phyloP scores from a whole-genome alignment of 2,329 filamentous ascomycete species.

The Curvularia lunata region DNA sequence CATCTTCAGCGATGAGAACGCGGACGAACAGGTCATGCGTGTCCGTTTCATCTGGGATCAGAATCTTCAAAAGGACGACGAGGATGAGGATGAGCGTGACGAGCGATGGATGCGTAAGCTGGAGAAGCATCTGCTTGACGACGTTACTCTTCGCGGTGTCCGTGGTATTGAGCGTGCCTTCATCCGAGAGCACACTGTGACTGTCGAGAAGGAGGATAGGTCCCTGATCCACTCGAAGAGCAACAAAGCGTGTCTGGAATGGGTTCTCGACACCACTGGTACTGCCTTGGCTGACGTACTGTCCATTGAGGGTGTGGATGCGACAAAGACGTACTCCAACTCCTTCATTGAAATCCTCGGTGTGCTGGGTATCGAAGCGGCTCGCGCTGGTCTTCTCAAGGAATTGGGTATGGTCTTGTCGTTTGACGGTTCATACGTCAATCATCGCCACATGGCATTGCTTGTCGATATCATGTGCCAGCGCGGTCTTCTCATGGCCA shows the following conservation, averaged over 20 bases:
- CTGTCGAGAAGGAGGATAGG: slow-evolving; percentile 72
- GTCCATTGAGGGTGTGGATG: slow-evolving; percentile 85
- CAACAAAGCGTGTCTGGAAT: slow-evolving; percentile 81
- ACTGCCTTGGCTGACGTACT: slow-evolving; percentile 85
- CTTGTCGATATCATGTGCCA: slow-evolving; percentile 98
- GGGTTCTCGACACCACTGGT: slow-evolving; percentile 94
- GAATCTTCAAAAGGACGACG: slow-evolving; percentile 68
- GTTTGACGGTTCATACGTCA: slow-evolving; percentile 99
- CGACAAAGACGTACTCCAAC: slow-evolving; percentile 87
- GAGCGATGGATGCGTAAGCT: slow-evolving; percentile 80
- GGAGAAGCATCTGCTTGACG: slow-evolving; percentile 89
- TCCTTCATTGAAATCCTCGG: slow-evolving; percentile 94
- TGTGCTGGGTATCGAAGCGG: slow-evolving; percentile 95
- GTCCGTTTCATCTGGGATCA: slow-evolving; percentile 75
- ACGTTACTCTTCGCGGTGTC: slow-evolving; percentile 88
- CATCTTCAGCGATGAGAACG: slow-evolving; percentile 98
- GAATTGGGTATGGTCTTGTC: slow-evolving; percentile 93
- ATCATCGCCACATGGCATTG: slow-evolving; percentile 94
- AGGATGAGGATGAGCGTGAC: slow-evolving; percentile 78
- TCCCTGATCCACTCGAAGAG: slow-evolving; percentile 75
- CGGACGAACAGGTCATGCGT: slow-evolving; percentile 91
- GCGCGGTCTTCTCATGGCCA: slow-evolving; percentile 89
- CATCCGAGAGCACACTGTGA: slow-evolving; percentile 65
- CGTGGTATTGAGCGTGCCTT: slow-evolving; percentile 88
- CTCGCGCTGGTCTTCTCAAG: slow-evolving; percentile 81